Base-by-base conservation (phyloP, 2,329 filamentous ascomycete species). In the Epichloe amarillans region DNA sequence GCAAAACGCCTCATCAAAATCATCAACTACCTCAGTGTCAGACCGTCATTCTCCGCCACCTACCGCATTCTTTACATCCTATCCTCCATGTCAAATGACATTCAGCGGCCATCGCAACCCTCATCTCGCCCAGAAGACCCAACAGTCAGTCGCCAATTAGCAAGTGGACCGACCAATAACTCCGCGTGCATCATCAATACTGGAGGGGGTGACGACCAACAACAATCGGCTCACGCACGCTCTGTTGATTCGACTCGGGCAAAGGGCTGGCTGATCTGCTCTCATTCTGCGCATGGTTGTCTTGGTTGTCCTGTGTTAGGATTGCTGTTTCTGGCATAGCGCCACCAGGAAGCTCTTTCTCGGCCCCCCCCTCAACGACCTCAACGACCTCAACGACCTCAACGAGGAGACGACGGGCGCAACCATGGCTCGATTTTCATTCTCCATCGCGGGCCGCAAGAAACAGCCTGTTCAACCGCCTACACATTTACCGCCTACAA, bases 391-490 rank as follows among this genome's bases (percentile, higher is more conserved):
- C 42, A 10, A 38, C 12, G 36, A 38, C 5, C 23, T 4, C 42
- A 10, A 38, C 12, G 36, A 38, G 8, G 39, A 49, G 11, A 23
- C 3, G 21, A 30, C 38, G 26, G 17, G 12, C 30, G 19, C 23
- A 21, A 49, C 14, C 30, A 72, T 72, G 70, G 66, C 65, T 46
- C 74, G 71, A 52, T 76, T 77, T 56, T 69, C 64, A 39, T 76
- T 77, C 48, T 68, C 72, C 33, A 61, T 76, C 15, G 68, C 73
- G 49, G 69, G 73, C 49, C 71, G 73, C 53, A 71, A 66, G 52
- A 77, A 73, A 60, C 64, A 65, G 37, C 47, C 59, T 38, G 53
- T 64, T 10, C 56, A 61, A 57, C 37, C 58, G 58, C 26, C 59
- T 58, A 33, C 59, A 58, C 15, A 63, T 8, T 60, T 64, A n/a